Evolutionary conservation across 2,329 filamentous ascomycete species (phyloP), one percentile per base, ranked within the genome.

Genomic region (Pestalotiopsis sp.): DNA sequence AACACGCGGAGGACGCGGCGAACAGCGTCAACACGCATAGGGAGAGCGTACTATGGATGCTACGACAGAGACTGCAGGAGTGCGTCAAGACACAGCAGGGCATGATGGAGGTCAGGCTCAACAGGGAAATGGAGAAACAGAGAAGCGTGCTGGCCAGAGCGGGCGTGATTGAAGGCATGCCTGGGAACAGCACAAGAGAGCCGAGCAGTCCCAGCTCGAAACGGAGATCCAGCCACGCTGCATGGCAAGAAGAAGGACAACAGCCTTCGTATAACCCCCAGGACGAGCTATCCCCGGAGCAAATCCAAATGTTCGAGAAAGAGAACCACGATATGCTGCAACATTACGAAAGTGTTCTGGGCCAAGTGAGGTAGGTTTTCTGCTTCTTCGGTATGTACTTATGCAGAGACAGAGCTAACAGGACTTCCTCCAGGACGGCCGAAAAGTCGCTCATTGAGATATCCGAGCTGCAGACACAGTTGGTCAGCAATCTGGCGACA

Each of bases 381-480:
- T 56, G 9, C 39, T 39, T 41, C 56, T 20, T 39, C 4, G 63
- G n/a, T 12, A 17, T 9, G 13, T 20, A 17, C 4, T 14, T 9
- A 36, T 36, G n/a, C 59, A 62, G 14, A 39, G 59, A 62, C 59
- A 36, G 11, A 62, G 31, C 59, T 62, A 23, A 39, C 27, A 39
- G 20, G 20, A n/a, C 14, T 25, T 12, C 27, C 65, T 67, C 69
- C 76, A 97, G 94, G 76, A 92, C 92, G 31, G 94, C 94, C 0
- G 94, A 99, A 79, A 94, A 93, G 78, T 97, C 94, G 0, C 87
- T 99, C 5, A 81, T 97, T 3, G 96, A 99, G 79, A 98, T 99
- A 71, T 92, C 94, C 7, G 94, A 97, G 77, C 85, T 99, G 65
- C 96, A 99, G 79, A 94, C 93, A 67, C 91, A 95, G 67, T 90